Base-by-base conservation (phyloP, 2,329 filamentous ascomycete species). In the Tothia fuscella region DNA sequence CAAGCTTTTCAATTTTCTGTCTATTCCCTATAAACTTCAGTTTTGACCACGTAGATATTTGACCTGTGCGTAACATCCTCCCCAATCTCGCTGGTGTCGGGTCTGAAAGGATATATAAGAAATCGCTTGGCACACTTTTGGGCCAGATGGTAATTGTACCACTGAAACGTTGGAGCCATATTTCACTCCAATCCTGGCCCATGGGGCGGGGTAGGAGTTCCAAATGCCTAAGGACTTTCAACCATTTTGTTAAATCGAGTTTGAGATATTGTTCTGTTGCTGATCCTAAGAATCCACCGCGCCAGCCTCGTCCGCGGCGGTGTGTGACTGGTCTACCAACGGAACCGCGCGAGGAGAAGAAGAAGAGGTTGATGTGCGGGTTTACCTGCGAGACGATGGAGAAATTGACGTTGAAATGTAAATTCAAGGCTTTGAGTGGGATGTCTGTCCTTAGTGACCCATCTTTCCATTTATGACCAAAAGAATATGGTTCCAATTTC, bases 381-480 rank as follows among this genome's bases (percentile, higher is more conserved):
- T 98, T 98, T 37, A 95, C 89, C 64, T 79, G 75, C 6, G 72
- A 77, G 39, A 82, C 91, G 49, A 98, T 88, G 49, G 84, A 89
- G 61, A 96, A 98, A 58, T 93, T 95, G 59, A 96, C 91, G 59
- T 96, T 96, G 68, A 98, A 98, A 56, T 96, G 86, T 1, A 94
- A 71, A 58, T 98, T 96, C 39, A 98, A 71, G 2, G 88, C 82
- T 61, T 89, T 91, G 54, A 98, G 76, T 0, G 91, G 91, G 21
- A 98, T 95, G 55, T 98, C 91, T 1, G 91, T 98, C 28, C 91
- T 76, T 42, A 98, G 65, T 51, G 82, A 91, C 41, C 91, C 91
- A 58, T 98, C 91, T 62, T 98, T 98, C 91, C 91, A 98, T 64
- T 96, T 96, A 67, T 96, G 88, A 0, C 91, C 91, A 56, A 98